Base-by-base conservation (phyloP, 2,329 filamentous ascomycete species). In the Sarocladium brachiariae region DNA sequence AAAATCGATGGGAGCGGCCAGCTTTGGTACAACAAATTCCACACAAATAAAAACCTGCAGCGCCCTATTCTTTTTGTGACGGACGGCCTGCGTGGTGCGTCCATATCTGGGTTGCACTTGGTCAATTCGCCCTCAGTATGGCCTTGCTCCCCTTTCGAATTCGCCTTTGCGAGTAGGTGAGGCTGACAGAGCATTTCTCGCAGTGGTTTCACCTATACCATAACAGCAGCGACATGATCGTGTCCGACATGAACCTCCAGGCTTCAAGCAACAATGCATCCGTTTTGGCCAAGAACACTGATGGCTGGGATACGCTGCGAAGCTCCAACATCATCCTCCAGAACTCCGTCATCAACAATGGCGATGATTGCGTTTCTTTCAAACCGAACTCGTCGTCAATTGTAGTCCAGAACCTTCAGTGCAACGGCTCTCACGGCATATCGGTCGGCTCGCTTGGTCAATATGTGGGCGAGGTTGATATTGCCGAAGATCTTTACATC, bases 301-400 rank as follows among this genome's bases (percentile, higher is more conserved):
- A 85, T 59, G 81, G 78, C 31, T 81, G 78, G 77, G 78, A 84
- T 55, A 83, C 77, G 1, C 83, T 85, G 59, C 77, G 81, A 7
- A 80, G 76, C 11, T 67, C 72, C 21, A 75, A 78, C 47, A 73
- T 87, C 31, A 76, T 83, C 0, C 86, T 87, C 31, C 83, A 87
- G 58, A 79, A 87, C 61, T 85, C 79, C 0, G 64, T 76, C 23
- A 76, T 83, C 55, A 72, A 78, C 62, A 86, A 86, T 57, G 80
- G 79, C 31, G 83, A 87, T 60, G 78, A 89, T 61, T 88, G 85
- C 53, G 81, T 88, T 11, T 83, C 82, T 1, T 87, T 88, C 74
- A 88, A 88, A 65, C 84, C 84, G 16, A 88, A 87, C 63, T 82
- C 76, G 57, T 87, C 82, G 38, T 76, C 86, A 55, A 78, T 87